Conservation (phyloP, 2,329 filamentous ascomycete species). For the Fusarium avenaceum region DNA sequence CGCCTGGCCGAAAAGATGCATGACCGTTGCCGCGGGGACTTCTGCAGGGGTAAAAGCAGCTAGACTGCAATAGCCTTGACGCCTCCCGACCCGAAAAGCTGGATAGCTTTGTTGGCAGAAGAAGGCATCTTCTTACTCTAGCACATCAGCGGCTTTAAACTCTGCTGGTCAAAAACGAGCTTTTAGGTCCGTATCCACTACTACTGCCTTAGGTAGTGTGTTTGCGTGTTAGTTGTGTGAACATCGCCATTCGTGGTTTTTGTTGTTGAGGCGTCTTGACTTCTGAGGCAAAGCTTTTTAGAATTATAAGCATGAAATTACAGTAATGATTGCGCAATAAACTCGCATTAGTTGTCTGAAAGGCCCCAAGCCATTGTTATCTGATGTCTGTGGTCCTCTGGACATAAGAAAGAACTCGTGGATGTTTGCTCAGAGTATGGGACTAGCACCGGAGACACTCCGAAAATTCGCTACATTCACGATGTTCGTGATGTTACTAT, state of each 20-base stretch:
- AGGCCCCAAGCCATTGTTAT: background rate
- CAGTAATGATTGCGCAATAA: background rate
- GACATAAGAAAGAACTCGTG: no score
- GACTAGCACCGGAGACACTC: slow-evolving; percentile 3
- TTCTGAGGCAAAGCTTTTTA: background rate
- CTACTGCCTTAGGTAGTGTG: background rate
- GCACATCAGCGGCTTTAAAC: slow-evolving; percentile 29
- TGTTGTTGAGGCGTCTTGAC: background rate
- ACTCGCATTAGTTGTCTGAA: background rate
- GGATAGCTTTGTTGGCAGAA: background rate
- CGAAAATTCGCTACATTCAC: background rate
- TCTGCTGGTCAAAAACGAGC: background rate
- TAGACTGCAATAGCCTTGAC: slow-evolving; percentile 6
- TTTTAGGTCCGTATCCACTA: background rate
- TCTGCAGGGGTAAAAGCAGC: slow-evolving; percentile 8
- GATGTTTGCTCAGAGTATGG: background rate
- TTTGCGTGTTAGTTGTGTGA: background rate
- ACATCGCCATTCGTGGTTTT: background rate
- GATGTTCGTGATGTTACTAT: fast-evolving
- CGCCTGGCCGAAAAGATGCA: background rate
- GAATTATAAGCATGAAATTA: background rate
- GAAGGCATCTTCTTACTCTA: background rate
- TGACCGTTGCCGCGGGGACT: slow-evolving; percentile 5
- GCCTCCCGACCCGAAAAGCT: slow-evolving; percentile 12
- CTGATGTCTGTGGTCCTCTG: no score